Base-by-base conservation (phyloP, 176 grass and related monocot genomes). In the Pontederia crassipes region DNA sequence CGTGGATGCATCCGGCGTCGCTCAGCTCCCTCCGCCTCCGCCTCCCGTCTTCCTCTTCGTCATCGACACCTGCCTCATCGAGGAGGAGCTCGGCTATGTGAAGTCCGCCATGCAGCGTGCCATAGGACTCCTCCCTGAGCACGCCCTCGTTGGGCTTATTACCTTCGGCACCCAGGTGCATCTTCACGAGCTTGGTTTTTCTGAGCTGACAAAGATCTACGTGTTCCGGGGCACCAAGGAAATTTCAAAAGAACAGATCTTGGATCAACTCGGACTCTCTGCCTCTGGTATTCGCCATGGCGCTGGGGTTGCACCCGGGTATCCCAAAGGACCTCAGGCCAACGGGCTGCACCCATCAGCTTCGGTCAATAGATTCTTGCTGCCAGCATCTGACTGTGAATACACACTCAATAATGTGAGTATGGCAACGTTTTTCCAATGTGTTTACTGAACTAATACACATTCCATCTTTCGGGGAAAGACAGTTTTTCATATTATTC, bases 151-250 rank as follows among this genome's bases (percentile, higher is more conserved):
- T 0, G 93, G 93, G 32, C 73, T 98, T 40, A 72, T 97, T 11
- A 92, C 93, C 8, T 97, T 97, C 59, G 93, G 93, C 18, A 97
- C 87, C 27, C 87, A 88, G 71, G 93, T 97, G 62, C 87, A 97
- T 24, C 84, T 97, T 29, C 84, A 97, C 55, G 93, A 97, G 74
- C 77, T 97, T 35, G 93, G 93, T 2, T 97, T 97, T 55, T 49
- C 84, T 46, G 93, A 97, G 76, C 83, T 97, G 73, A 85, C 84
- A 49, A 97, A 92, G 87, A 88, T 97, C 75, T 97, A 91, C 52
- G 87, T 92, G 17, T 97, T 97, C 72, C 85, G 87, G 35, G 93
- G 87, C 52, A 97, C 84, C 13, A 97, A 97, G 71, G 93, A 97
- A 61, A 97, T 97, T 59, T 76, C 87, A 8, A 97, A 85, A 52